These are phyloP conservation scores for Petunia axillaris DNA, from an alignment of 257 asterid genomes.

Conservation along the genomic window DNA sequence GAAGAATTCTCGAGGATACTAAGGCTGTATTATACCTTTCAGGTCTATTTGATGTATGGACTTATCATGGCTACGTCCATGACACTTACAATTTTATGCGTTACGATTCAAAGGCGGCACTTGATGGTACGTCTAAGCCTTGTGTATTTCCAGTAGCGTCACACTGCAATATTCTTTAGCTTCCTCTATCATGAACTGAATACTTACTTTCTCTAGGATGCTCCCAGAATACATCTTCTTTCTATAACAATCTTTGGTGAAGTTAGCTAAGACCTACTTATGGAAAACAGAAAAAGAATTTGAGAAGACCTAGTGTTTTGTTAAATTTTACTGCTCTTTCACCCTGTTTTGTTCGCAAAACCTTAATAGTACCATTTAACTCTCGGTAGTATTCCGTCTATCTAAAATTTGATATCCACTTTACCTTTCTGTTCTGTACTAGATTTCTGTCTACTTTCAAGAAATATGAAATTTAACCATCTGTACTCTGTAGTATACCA, in stretches of 20 bases:
- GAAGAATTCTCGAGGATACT: neutral
- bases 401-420: neutral
- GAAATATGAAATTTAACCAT: neutral
- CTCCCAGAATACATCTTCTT: neutral
- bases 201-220: neutral
- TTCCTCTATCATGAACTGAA: neutral
- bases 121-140: conserved; percentile 62
- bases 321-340: neutral
- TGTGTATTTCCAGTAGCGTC: neutral
- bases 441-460: neutral
- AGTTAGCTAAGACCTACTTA: neutral
- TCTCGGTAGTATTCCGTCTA: neutral
- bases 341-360: neutral
- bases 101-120: conserved; percentile 87
- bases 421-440: neutral
- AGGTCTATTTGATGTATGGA: conserved; percentile 87
- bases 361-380: neutral
- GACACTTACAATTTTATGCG: conserved; percentile 82
- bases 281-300: too few relatives aligned
- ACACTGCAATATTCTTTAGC: neutral
- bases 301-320: neutral
- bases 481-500: neutral
- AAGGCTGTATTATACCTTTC: conserved; percentile 32
- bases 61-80: conserved; percentile 56
- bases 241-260: neutral